Base-by-base conservation (phyloP, 768 basidiomycete genomes). In the Pleurotus pulmonarius region DNA sequence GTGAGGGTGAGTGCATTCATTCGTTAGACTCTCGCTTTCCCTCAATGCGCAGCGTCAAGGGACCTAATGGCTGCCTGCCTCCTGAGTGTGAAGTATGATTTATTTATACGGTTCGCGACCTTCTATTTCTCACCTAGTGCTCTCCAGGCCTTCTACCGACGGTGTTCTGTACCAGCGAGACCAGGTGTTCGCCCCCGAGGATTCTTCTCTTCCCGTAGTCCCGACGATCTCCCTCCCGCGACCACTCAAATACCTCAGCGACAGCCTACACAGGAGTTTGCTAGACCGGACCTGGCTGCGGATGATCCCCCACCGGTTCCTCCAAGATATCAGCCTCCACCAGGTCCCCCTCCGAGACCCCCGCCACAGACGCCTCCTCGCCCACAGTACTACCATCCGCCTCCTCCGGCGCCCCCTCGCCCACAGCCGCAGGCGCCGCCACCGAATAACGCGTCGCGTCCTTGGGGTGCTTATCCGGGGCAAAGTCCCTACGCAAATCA, bases 211-310 rank as follows among this genome's bases (percentile, higher is more conserved):
- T 61, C 67, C 13, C 61, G 65, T 15, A 67, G 70, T 6, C 64
- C 69, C 5, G 70, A 73, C 9, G 71, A 75, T n/a, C 70, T 67
- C 8, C 77, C 72, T 6, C 69, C 69, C 8, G 63, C 60, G 9
- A 66, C 75, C 5, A 61, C 66, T 41, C 57, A 69, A 29, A 63
- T 57, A 9, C 70, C 67, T 4, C 37, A 25, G 22, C 51, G 51
- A 5, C 51, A 53, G 39, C 22, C 51, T 24, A 43, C 56, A 11
- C 63, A 66, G 12, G 66, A 72, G 54, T 86, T 87, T 58, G 69
- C 86, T n/a, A 75, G 87, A 47, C 87, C 86, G 12, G 86, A 88
- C 64, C 77, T 87, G 12, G 80, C 75, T 40, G 78, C 82, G 3
- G 80, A 81, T 57, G 57, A 64, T 51, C 58, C 65, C 24, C 60